These are phyloP conservation scores for Ceriops zippeliana DNA, from an alignment of 345 rosid genomes.

Conservation along the genomic window DNA sequence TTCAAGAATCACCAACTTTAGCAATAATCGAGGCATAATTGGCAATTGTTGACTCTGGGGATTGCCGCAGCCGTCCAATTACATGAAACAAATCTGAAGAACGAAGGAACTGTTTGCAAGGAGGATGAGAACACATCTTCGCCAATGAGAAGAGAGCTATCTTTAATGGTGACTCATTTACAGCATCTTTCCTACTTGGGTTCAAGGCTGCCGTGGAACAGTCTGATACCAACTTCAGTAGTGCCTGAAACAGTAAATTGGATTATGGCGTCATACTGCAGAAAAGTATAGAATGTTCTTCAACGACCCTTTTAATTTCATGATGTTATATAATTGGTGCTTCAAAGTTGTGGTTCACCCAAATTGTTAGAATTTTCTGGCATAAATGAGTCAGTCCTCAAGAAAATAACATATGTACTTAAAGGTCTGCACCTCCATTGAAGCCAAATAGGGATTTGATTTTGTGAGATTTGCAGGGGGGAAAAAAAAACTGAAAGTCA, in stretches of 20 bases:
- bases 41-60: slow-evolving; percentile 79
- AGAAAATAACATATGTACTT: not conserved
- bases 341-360: no score
- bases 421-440: not conserved
- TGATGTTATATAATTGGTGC: no score
- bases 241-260: slow-evolving; percentile 46
- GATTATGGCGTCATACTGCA: no score
- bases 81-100: slow-evolving; percentile 74
- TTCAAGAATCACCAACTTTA: slow-evolving; percentile 54
- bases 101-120: slow-evolving; percentile 66
- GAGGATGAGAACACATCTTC: slow-evolving; percentile 79
- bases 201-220: slow-evolving; percentile 64
- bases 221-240: slow-evolving; percentile 69
- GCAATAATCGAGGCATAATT: slow-evolving; percentile 73
- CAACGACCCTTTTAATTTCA: no score
- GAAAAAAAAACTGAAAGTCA: not conserved
- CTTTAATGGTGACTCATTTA: slow-evolving; percentile 80
- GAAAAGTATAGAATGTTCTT: no score
- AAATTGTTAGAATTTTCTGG: no score
- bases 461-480: not conserved
- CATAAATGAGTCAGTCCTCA: not conserved
- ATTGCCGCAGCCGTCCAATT: slow-evolving; percentile 73
- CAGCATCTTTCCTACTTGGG: slow-evolving; percentile 65
- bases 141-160: slow-evolving; percentile 89
- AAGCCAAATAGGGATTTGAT: no score